Evolutionary conservation across 1,139 yeast species (phyloP).

Genomic region (Yamadazyma buinensis): DNA sequence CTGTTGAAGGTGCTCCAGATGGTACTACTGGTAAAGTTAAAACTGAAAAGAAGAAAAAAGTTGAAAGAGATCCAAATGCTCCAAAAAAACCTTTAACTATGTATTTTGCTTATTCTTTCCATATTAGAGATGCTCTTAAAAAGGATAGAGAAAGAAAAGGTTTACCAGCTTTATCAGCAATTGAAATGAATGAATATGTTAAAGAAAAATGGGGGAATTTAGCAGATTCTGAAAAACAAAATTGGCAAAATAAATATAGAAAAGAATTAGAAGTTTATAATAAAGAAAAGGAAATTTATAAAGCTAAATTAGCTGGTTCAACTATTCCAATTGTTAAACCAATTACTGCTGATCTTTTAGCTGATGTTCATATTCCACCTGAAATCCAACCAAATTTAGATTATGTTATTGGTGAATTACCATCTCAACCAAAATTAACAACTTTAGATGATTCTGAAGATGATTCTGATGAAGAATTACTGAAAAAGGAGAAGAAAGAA

Average conservation of each 20-base stretch:
- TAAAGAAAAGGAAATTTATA: slow-evolving; percentile 59
- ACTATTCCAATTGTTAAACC: slow-evolving; percentile 1
- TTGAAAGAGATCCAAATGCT: slow-evolving; percentile 56
- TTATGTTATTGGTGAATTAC: slow-evolving; percentile 5
- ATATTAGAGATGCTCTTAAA: slow-evolving; percentile 58
- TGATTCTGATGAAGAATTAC: slow-evolving; percentile 17
- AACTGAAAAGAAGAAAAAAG: slow-evolving; percentile 43
- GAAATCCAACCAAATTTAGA: slow-evolving; percentile 6
- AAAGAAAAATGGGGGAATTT: slow-evolving; percentile 75
- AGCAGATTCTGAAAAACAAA: slow-evolving; percentile 61
- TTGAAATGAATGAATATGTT: slow-evolving; percentile 74
- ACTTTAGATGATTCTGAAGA: slow-evolving; percentile 13
- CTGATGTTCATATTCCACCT: slow-evolving; percentile 2
- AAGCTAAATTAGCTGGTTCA: slow-evolving; percentile 18
- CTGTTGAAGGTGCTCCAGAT: slow-evolving; percentile 14
- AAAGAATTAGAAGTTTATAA: slow-evolving; percentile 63
- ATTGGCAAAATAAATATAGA: slow-evolving; percentile 74
- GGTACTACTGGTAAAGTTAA: slow-evolving; percentile 10
- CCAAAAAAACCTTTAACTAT: slow-evolving; percentile 72
- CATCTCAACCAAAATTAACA: slow-evolving; percentile 12
- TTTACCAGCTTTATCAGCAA: slow-evolving; percentile 61
- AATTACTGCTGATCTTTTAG: not conserved
- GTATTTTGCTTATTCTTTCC: slow-evolving; percentile 73
- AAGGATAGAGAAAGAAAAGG: slow-evolving; percentile 61
- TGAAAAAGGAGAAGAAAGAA: slow-evolving; percentile 22